These are phyloP conservation scores for Magnaporthiopsis rhizophila DNA, from an alignment of 2,329 filamentous ascomycete species.

Conservation along the genomic window DNA sequence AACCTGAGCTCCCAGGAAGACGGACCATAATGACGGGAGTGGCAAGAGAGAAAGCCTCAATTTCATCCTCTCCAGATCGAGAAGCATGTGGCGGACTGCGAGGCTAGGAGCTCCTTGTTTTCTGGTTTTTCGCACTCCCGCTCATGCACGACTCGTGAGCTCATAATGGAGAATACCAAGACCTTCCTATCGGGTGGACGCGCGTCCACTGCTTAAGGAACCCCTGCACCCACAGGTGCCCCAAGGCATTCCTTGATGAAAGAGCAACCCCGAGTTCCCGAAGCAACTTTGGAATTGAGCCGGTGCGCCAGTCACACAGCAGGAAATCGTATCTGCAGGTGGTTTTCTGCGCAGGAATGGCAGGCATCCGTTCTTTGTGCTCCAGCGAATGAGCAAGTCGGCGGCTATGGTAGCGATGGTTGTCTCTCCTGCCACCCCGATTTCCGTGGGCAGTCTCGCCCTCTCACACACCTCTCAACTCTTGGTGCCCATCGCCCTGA, in stretches of 20 bases:
- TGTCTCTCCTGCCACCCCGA: no score
- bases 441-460: no score
- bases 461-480: no score
- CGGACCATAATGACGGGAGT: neutral
- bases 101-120: neutral
- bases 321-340: neutral
- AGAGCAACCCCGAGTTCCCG: neutral
- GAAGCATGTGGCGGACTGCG: no score
- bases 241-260: neutral
- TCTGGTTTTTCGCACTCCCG: neutral
- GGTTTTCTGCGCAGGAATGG: no score
- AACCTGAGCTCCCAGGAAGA: neutral
- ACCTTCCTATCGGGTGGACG: neutral
- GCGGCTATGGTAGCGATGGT: no score
- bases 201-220: neutral
- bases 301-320: no score
- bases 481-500: no score
- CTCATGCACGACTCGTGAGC: neutral
- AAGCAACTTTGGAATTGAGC: neutral
- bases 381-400: neutral
- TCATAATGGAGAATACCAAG: neutral
- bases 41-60: neutral
- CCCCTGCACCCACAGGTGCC: neutral
- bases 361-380: no score
- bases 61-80: neutral